Evolutionary conservation across 177 flowering plant species (phyloP), one percentile per base, ranked within the genome.

Genomic region (Tripterygium wilfordii): DNA sequence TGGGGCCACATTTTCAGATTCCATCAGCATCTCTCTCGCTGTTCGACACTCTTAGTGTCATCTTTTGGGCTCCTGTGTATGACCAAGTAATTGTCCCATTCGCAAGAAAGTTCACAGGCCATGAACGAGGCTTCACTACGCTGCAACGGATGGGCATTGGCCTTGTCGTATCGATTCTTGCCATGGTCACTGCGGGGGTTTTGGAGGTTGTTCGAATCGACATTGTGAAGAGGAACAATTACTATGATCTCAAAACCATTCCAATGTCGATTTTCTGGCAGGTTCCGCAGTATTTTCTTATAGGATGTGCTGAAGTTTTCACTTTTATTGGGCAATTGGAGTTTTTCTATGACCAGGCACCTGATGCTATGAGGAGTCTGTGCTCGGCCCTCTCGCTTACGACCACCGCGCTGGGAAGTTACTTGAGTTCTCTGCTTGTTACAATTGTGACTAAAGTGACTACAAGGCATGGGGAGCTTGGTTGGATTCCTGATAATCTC

Each of bases 251-350:
- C 1, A 24, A 63, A 33, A 7, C 42, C 29, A 45, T 66, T 10
- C 74, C 74, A 9, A 56, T 65, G 53, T 42, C 67, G 0, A 70
- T 74, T 1, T 71, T 74, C 49, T 74, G 79, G 79, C 74, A 71
- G 31, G 56, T 63, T 0, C 79, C 76, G 0, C 79, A 71, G 45
- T 74, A 68, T 29, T 64, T 74, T 17, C 22, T 74, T 2, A 12
- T 74, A 4, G 79, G 79, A 1, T 54, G 65, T 36, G 68, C 79
- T 0, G 79, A 74, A 33, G 72, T 64, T 12, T 69, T 69, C 24
- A 64, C 69, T 4, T 56, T 54, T 43, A 60, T 72, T 4, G 78
- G 75, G 14, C 69, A 60, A 38, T 8, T 69, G 19, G 78, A 73
- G 54, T 73, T 73, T 33, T 69, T 63, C 55, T 69, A 69, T 31